Evolutionary conservation across 306 rosid genomes (phyloP).

Genomic region (Dalbergia cultrata): DNA sequence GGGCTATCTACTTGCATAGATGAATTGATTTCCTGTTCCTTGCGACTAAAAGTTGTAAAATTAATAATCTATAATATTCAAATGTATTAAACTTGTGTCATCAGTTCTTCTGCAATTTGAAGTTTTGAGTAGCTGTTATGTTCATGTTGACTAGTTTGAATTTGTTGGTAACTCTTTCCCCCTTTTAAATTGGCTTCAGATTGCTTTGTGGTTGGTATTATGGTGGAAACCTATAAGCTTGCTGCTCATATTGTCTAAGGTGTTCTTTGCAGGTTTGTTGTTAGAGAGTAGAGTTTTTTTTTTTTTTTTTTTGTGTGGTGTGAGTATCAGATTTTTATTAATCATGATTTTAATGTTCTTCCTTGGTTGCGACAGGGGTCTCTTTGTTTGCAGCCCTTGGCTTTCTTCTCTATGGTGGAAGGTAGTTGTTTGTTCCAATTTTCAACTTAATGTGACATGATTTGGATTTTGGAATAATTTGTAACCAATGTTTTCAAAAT

Average conservation of each 20-base stretch:
- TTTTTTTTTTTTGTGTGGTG: background rate
- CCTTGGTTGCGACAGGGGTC: conserved; percentile 66
- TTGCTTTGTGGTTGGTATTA: conserved; percentile 82
- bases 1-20: background rate
- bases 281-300: background rate
- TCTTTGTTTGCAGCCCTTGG: conserved; percentile 97
- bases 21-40: background rate
- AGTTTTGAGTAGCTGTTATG: conserved; percentile 37
- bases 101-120: conserved; percentile 9
- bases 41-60: background rate
- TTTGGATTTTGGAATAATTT: conserved; percentile 21
- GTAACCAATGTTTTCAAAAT: background rate
- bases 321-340: conserved; percentile 23
- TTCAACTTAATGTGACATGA: conserved; percentile 31
- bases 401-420: conserved; percentile 98
- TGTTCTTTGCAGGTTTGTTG: conserved; percentile 90
- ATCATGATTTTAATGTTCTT: conserved; percentile 38
- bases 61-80: background rate
- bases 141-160: conserved; percentile 42
- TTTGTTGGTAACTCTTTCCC: conserved; percentile 38
- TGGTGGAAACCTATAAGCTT: conserved; percentile 89
- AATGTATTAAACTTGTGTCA: background rate
- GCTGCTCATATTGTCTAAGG: conserved; percentile 72
- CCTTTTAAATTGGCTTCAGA: conserved; percentile 57
- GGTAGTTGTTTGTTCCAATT: conserved; percentile 61